A percentile compares a stretch with the other conserved stretches of the same genome.
Evolutionary conservation across 176 grass and related monocot species (phyloP).

Genomic region (Ensete glaucum): DNA sequence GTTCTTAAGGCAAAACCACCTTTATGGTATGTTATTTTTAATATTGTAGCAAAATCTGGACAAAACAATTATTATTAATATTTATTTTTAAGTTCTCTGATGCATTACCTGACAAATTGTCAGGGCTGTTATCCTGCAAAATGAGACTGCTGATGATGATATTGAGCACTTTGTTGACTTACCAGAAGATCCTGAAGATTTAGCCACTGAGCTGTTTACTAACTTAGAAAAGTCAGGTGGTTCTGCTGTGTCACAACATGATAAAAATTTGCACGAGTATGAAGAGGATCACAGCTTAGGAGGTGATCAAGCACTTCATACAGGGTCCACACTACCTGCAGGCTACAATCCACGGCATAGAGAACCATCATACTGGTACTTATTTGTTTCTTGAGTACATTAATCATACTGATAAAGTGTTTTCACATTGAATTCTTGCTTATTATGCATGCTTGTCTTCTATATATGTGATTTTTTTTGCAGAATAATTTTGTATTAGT

Average conservation of each 20-base stretch:
- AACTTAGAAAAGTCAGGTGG: constrained; percentile 25
- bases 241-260: not conserved
- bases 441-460: not conserved
- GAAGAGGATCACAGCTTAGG: constrained; percentile 23
- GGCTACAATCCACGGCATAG: constrained; percentile 78
- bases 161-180: constrained; percentile 91
- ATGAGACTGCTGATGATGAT: constrained; percentile 75
- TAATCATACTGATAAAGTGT: not conserved
- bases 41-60: not conserved
- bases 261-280: not conserved
- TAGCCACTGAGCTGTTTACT: constrained; percentile 1
- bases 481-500: not conserved
- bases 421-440: constrained; percentile 19
- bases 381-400: not conserved
- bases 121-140: constrained; percentile 72
- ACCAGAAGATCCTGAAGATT: constrained; percentile 40
- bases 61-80: not conserved
- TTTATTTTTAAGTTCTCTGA: not conserved
- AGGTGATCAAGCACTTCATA: constrained; percentile 31
- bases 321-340: constrained; percentile 17
- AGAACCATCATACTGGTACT: constrained; percentile 92
- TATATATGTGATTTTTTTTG: too few relatives aligned
- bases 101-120: constrained; percentile 2
- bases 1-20: constrained; percentile 75
- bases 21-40: constrained; percentile 52